Base-by-base conservation (phyloP, 1,284 basidiomycete species). In the Ustilago lituana region DNA sequence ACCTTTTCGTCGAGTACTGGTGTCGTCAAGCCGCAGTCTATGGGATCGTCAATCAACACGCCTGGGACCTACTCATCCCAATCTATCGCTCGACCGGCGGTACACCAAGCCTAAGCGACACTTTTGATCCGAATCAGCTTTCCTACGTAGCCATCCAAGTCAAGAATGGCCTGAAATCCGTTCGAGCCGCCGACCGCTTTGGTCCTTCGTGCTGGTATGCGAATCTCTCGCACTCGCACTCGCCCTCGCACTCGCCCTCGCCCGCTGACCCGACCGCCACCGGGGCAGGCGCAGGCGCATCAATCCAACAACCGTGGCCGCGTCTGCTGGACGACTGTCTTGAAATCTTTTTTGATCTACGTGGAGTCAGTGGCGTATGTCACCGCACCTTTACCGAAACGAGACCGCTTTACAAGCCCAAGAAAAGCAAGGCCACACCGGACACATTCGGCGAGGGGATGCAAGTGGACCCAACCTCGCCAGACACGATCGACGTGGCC, bases 61-160 rank as follows among this genome's bases (percentile, higher is more conserved):
- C n/a, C n/a, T n/a, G n/a, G n/a, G n/a, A n/a, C n/a, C n/a, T n/a
- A n/a, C n/a, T n/a, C n/a, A n/a, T n/a, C n/a, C n/a, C n/a, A n/a
- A n/a, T n/a, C n/a, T n/a, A n/a, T n/a, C n/a, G n/a, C n/a, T 17
- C 45, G 14, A 20, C 32, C n/a, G 1, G 12, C 39, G 2, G 9
- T 29, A 14, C 49, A 23, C 49, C 49, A 19, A 37, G 8, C 23
- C 15, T 3, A n/a, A 12, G 14, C 22, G 40, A 52, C 22, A 11
- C 26, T 8, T 52, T 52, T 14, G 39, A 43, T 43, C 39, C 49
- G 11, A 36, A 17, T 5, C 49, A 43, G 31, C 29, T 52, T n/a
- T 52, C 49, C 22, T 43, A 52, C 23, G 45, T 47, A 14, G 45
- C 45, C 20, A 47, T 47, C n/a, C 45, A 47, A 27, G 45, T 47